Base-by-base conservation (phyloP, 163 green algal species). In the Scenedesmus sp. region DNA sequence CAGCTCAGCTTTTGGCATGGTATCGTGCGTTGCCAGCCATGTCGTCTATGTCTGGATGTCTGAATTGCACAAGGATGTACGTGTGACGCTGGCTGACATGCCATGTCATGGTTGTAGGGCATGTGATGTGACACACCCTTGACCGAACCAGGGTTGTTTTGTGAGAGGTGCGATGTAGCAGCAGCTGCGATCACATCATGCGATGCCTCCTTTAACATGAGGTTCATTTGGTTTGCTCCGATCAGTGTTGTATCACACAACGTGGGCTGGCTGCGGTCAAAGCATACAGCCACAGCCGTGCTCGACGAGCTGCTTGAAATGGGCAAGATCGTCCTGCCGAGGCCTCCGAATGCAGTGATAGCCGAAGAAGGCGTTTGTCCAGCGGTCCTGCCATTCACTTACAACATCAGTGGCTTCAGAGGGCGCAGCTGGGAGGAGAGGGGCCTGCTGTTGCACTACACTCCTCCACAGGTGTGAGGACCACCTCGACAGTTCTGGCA, bases 381-480 rank as follows among this genome's bases (percentile, higher is more conserved):
- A 20, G 65, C 30, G 16, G 65, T 91, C n/a, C 56, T 91, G 51
- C 87, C 87, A 13, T 91, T 91, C 87, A 87, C 76, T 3, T 89
- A 65, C 30, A 65, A 46, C 65, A 89, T 89, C 84, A 72, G 61
- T 24, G 40, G 9, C 15, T 91, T 91, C 86, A 33, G 70, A 2
- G 46, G 16, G 3, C 37, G 40, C 65, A 90, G 44, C 86, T 90
- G 84, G 73, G 70, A 90, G 40, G 83, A 88, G 42, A 61, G 87
- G 15, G 78, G 79, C 20, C 24, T 91, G 20, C 20, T 91, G 42
- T 26, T 87, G n/a, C 73, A 85, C 42, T 87, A 91, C 53, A 87
- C 42, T 42, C 78, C 37, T 0, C 42, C 30, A 40, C 24, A 73
- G 87, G 76, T 87, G 18, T 20, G 44, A n/a, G n/a, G 40, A 10